Conservation (phyloP, 768 basidiomycete species). For the Serendipita vermifera region DNA sequence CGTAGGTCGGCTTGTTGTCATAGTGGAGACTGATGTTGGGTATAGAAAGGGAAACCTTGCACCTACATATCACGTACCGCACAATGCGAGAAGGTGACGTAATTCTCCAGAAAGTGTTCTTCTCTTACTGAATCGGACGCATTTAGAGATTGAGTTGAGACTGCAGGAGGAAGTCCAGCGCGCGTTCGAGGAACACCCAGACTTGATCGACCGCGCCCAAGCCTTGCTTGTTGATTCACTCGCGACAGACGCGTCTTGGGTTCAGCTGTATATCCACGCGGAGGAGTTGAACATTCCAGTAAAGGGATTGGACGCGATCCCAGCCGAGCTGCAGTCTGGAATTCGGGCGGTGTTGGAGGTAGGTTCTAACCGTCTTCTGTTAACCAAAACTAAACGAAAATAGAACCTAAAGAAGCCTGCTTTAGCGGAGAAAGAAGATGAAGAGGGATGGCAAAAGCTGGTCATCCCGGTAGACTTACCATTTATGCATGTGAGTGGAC, state of each 20-base stretch:
- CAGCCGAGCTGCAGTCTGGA: conserved; percentile 21
- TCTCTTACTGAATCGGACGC: neutral
- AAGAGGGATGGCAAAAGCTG: conserved; percentile 51
- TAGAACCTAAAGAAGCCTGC: conserved; percentile 28
- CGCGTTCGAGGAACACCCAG: conserved; percentile 2
- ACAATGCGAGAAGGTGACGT: conserved; percentile 68
- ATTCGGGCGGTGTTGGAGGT: conserved; percentile 26
- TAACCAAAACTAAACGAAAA: conserved; percentile 19
- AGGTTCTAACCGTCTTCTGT: conserved; percentile 21
- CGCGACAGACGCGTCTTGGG: conserved; percentile 52
- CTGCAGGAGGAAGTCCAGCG: conserved; percentile 8
- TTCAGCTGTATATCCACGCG: conserved; percentile 54
- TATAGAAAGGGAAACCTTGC: conserved; percentile 49
- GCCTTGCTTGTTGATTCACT: conserved; percentile 39
- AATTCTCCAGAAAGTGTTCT: neutral
- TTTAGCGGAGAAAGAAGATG: conserved; percentile 25
- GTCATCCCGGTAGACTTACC: conserved; percentile 80
- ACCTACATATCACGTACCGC: conserved; percentile 58
- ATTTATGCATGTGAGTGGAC: conserved; percentile 49
- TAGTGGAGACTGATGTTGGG: neutral
- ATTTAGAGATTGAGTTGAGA: conserved; percentile 13
- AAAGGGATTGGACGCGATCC: conserved; percentile 17
- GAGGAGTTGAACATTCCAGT: conserved; percentile 46
- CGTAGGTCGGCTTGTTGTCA: conserved; percentile 14
- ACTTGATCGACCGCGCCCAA: conserved; percentile 5